Conservation (phyloP, 2,329 filamentous ascomycete genomes). For the Ophiognomonia clavigignenti-juglandacearum region DNA sequence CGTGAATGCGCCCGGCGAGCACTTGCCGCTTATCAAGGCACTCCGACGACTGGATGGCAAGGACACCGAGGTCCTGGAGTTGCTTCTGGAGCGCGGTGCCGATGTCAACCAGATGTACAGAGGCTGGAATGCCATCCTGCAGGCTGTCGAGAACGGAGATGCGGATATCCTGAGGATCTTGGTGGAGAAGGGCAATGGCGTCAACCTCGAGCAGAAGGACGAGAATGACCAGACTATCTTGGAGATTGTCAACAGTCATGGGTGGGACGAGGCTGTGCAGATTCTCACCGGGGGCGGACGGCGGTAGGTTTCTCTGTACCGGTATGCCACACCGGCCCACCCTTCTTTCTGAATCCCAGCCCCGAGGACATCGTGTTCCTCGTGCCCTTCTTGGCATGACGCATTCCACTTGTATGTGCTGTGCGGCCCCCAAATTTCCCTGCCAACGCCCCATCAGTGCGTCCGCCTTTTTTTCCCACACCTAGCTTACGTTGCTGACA, state of each 20-base stretch:
- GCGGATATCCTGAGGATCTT: slow-evolving; percentile 47
- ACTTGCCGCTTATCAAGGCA: slow-evolving; percentile 66
- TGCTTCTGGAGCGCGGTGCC: slow-evolving; percentile 58
- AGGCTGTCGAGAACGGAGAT: slow-evolving; percentile 62
- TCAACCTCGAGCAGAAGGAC: slow-evolving; percentile 22
- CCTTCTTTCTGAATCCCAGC: not conserved
- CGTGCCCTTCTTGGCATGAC: too few relatives aligned
- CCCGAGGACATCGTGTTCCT: not conserved
- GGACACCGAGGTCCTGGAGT: slow-evolving; percentile 56
- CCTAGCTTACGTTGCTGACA: not conserved
- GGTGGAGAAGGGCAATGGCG: slow-evolving; percentile 26
- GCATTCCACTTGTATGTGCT: not conserved
- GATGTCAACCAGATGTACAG: slow-evolving; percentile 65
- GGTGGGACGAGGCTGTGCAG: slow-evolving; percentile 52
- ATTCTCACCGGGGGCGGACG: slow-evolving; percentile 31
- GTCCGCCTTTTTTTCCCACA: not conserved
- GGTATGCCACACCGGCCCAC: slow-evolving; percentile 2
- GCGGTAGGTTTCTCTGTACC: slow-evolving; percentile 14
- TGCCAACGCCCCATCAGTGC: too few relatives aligned
- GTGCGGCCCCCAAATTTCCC: not conserved
- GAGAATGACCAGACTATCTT: slow-evolving; percentile 34
- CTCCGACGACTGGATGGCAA: slow-evolving; percentile 52
- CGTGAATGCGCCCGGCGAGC: slow-evolving; percentile 63
- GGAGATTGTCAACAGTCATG: slow-evolving; percentile 53
- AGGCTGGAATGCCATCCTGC: slow-evolving; percentile 61